Evolutionary conservation across 345 rosid species (phyloP).

Genomic region (Syzygium aqueum): DNA sequence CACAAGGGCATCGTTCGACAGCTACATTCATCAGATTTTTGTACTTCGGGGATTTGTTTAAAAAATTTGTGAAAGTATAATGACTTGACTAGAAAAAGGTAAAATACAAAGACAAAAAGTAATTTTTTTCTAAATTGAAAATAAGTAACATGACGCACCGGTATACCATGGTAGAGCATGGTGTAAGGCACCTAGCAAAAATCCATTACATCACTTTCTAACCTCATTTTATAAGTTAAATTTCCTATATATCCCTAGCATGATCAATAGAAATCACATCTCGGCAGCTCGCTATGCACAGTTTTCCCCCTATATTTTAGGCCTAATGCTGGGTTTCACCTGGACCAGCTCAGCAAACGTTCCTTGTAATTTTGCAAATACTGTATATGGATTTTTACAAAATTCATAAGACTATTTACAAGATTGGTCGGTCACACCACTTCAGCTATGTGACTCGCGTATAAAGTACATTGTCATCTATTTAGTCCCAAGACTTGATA

Average conservation of each 20-base stretch:
- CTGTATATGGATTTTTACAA: background rate
- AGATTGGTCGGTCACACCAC: background rate
- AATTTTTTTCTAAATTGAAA: background rate
- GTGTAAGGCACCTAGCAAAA: background rate
- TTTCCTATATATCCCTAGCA: background rate
- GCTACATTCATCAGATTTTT: background rate
- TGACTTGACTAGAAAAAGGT: background rate
- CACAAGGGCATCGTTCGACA: rapidly evolving
- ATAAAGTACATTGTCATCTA: background rate
- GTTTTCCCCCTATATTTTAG: rapidly evolving
- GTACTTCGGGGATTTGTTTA: background rate
- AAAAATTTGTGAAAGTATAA: background rate
- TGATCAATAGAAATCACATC: background rate
- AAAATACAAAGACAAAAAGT: background rate
- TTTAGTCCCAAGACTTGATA: background rate
- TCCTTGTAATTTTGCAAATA: background rate
- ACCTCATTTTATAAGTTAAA: background rate
- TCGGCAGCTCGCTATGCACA: background rate
- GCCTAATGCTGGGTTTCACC: background rate
- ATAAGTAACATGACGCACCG: background rate
- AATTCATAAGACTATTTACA: background rate
- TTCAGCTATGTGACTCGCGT: background rate
- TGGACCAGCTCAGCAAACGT: background rate
- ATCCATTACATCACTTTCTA: background rate
- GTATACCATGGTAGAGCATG: background rate